phyloP scores from a whole-genome alignment of 441 rosid genomes.

The Arabidopsis lyrata region DNA sequence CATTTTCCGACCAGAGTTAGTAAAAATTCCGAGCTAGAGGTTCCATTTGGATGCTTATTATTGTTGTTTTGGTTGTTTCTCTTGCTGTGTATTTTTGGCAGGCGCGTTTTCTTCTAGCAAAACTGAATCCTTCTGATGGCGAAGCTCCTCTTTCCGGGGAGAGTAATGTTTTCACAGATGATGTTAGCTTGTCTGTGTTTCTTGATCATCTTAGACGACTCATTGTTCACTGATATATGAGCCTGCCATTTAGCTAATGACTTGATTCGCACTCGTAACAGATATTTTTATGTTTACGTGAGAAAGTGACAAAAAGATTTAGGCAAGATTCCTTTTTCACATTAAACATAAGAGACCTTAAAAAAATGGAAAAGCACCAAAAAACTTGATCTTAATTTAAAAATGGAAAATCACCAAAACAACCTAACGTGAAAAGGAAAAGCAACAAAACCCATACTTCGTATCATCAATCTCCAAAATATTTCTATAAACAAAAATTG shows the following conservation, averaged over 20 bases:
- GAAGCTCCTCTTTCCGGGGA: slow-evolving; percentile 55
- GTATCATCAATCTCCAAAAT: background rate
- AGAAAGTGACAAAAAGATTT: background rate
- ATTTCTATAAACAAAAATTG: slow-evolving; percentile 10
- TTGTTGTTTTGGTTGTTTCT: background rate
- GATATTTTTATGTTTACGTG: background rate
- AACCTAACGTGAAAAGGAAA: background rate
- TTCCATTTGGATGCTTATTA: background rate
- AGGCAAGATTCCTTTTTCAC: background rate
- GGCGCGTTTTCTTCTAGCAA: slow-evolving; percentile 95
- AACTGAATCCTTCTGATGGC: slow-evolving; percentile 78
- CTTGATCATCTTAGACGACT: slow-evolving; percentile 90
- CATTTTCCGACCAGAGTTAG: background rate
- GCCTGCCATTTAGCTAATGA: background rate
- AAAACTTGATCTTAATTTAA: too few species aligned
- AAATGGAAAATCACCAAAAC: background rate
- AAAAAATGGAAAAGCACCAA: background rate
- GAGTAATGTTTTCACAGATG: slow-evolving; percentile 79
- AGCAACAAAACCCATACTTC: background rate
- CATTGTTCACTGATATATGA: slow-evolving; percentile 54
- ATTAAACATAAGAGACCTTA: background rate
- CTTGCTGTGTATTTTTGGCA: slow-evolving; percentile 42
- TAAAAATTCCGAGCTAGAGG: background rate
- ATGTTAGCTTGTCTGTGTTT: slow-evolving; percentile 88
- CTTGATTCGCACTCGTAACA: background rate